Evolutionary conservation across 495 filamentous ascomycete species (phyloP).

Genomic region (Neurospora sp.): DNA sequence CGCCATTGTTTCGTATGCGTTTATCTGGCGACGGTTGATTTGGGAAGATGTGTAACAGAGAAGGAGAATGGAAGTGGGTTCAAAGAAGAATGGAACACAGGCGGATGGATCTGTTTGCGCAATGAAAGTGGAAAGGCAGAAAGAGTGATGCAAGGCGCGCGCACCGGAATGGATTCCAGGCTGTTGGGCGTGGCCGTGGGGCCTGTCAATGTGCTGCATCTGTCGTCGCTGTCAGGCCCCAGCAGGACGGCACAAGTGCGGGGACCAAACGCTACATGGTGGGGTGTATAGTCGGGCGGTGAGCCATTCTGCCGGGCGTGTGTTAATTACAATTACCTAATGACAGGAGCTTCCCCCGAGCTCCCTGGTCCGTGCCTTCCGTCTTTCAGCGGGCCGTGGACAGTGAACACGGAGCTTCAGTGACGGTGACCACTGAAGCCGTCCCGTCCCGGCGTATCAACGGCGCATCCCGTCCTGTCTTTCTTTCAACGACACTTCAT

Average conservation of each 20-base stretch:
- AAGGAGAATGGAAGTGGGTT: background rate
- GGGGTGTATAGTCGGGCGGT: conserved; percentile 12
- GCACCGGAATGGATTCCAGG: background rate
- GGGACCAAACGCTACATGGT: conserved; percentile 6
- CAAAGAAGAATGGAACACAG: background rate
- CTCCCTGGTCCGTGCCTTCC: background rate
- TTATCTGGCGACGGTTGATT: background rate
- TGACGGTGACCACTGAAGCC: background rate
- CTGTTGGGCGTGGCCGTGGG: background rate
- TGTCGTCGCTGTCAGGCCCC: background rate
- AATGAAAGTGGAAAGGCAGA: background rate
- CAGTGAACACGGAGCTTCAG: background rate
- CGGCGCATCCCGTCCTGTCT: background rate
- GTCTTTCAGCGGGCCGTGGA: background rate
- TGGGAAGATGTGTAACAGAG: background rate
- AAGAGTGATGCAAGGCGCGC: background rate
- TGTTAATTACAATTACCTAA: background rate
- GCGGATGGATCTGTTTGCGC: background rate
- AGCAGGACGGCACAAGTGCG: conserved; percentile 3
- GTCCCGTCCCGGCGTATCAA: background rate
- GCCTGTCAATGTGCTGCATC: background rate
- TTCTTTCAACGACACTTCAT: background rate
- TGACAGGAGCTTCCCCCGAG: background rate
- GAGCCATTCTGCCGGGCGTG: conserved; percentile 8
- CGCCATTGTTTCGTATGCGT: conserved; percentile 27